Evolutionary conservation across 2,329 filamentous ascomycete species (phyloP), one percentile per base, ranked within the genome.

Genomic region (Penicillium sp.): DNA sequence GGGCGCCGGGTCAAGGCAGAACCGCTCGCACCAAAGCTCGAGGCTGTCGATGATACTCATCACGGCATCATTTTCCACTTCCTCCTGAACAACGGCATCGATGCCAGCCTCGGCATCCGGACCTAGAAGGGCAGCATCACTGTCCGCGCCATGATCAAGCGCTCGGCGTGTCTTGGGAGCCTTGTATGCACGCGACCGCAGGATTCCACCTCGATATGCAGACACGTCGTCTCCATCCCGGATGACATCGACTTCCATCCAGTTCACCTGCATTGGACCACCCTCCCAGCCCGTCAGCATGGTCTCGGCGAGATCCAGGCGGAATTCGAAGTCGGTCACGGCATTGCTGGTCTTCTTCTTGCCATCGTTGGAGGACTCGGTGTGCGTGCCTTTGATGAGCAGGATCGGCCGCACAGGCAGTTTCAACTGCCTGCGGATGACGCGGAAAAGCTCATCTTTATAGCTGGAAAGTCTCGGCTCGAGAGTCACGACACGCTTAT

Each of bases 1-100:
- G 5, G 67, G 59, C 0, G 74, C 65, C 2, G 71, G 69, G 50
- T 78, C 75, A 2, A 56, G 55, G 55, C 73, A 76, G 62, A 74
- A 78, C 34, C 76, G 69, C 55, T 72, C 58, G 47, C 75, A 77
- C 76, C 75, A 78, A 42, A 65, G 35, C 39, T 41, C 48, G 12
- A 69, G 41, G 28, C 60, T 37, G 8, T 41, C 56, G 20, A 57
- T 50, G 25, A 52, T 37, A 12, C 38, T 15, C 4, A 55, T 22
- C 11, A 50, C 31, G n/a, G 41, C 38, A 3, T 38, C 31, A 49
- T 55, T 17, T 1, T 52, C 37, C n/a, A 34, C 35, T 22, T 59
- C 59, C 15, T n/a, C 41, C 12, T 47, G 41, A 10, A 31, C 48
- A 15, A 28, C 8, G 4, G 7, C 41, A 25, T 54, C 53, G 5